Percentiles rank a stretch among this genome's conserved stretches.
phyloP scores from a whole-genome alignment of 2,329 filamentous ascomycete genomes.

The Fusarium piperis region DNA sequence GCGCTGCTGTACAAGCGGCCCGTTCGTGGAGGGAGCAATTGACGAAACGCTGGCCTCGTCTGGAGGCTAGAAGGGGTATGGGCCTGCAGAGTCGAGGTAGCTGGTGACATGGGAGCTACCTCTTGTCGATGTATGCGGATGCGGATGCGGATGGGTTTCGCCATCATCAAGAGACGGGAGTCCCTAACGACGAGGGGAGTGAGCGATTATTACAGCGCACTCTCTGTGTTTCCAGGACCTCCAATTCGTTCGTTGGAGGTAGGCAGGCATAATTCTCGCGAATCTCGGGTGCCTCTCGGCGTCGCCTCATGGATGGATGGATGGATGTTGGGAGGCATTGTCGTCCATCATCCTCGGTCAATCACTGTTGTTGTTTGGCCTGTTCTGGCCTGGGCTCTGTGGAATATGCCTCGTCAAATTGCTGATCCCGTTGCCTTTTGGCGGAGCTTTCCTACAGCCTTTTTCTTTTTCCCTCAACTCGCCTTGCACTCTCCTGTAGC shows the following conservation, averaged over 20 bases:
- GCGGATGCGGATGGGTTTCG: too few species aligned
- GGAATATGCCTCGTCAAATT: slow-evolving; percentile 26
- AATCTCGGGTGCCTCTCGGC: slow-evolving; percentile 1
- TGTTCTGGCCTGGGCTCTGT: not conserved
- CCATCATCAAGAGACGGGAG: slow-evolving; percentile 1
- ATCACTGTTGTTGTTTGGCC: not conserved
- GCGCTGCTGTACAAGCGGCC: slow-evolving; percentile 30
- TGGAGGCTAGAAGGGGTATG: slow-evolving; percentile 11
- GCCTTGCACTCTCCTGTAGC: not conserved
- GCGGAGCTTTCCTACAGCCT: slow-evolving; percentile 18
- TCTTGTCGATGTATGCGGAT: slow-evolving; percentile 13
- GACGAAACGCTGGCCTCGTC: slow-evolving; percentile 8
- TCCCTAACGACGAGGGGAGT: not conserved
- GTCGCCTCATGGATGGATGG: not conserved
- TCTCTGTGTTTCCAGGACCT: not conserved
- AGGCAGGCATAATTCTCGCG: not conserved
- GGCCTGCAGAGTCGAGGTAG: slow-evolving; percentile 9
- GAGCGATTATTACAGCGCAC: slow-evolving; percentile 28
- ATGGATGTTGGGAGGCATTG: not conserved
- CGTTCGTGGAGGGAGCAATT: slow-evolving; percentile 29
- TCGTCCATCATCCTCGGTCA: not conserved
- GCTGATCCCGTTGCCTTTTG: slow-evolving; percentile 1
- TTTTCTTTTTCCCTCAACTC: not conserved
- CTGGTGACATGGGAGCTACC: slow-evolving; percentile 29
- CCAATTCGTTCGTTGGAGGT: not conserved